Base-by-base conservation (phyloP, 1,284 basidiomycete genomes). In the Tilletia indica region DNA sequence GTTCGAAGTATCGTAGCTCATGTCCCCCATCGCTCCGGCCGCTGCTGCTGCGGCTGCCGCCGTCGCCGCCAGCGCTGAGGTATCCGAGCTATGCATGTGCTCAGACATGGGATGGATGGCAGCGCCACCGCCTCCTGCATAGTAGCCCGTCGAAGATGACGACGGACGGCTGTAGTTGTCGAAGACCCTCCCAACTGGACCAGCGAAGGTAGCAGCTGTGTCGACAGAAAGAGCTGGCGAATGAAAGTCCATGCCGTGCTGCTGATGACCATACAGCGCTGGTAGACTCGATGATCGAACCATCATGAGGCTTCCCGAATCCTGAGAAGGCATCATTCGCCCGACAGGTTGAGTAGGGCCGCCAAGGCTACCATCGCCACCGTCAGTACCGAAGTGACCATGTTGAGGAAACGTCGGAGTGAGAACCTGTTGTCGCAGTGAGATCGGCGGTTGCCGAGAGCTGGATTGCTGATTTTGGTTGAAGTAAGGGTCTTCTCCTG, bases 351-450 rank as follows among this genome's bases (percentile, higher is more conserved):
- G 42, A 45, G 42, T 14, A 0, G 42, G 42, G 14, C 42, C 42
- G 42, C 42, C 42, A 45, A 45, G 42, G 14, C 16, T 19, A 9
- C 19, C 51, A 12, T 19, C 19, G 14, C 16, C 51, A 1, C 19
- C 51, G 6, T 19, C 19, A 19, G 12, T 4, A 19, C 6, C 11
- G n/a, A 54, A 54, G 19, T 54, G 51, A 19, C 11, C 11, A 8
- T 19, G 19, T 9, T 54, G 61, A 42, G 12, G 1, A 38, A n/a
- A 64, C 39, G 61, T 64, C 14, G 61, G 61, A 38, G 61, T 64
- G 19, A 64, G 36, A 34, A 64, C 61, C 19, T 64, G 61, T 42
- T 64, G 61, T 34, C 61, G 61, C 14, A 64, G 34, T 8, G 61
- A 64, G 9, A 64, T 4, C n/a, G 31, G 51, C 51, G 16, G 19